A percentile compares a stretch with the other conserved stretches of the same genome.
Evolutionary conservation across 129 eudicot species (phyloP).

Genomic region (Artemisia argyi): DNA sequence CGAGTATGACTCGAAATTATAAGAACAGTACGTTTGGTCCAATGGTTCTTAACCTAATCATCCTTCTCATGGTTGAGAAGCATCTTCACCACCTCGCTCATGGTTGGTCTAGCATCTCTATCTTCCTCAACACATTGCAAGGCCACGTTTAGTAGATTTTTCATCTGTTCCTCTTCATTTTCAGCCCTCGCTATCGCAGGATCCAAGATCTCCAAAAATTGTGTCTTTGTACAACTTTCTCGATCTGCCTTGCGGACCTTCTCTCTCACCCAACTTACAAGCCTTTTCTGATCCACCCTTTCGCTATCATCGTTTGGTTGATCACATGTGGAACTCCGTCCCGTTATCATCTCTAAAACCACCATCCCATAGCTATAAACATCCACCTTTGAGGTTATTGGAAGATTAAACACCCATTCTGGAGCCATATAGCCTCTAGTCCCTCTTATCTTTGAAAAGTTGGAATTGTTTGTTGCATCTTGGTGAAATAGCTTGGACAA

Average conservation of each 20-base stretch:
- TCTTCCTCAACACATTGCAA: slow-evolving; percentile 2
- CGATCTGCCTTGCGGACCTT: not conserved
- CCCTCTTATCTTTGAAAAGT: slow-evolving; percentile 23
- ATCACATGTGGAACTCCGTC: slow-evolving; percentile 27
- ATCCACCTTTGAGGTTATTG: slow-evolving; percentile 40
- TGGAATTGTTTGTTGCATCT: slow-evolving; percentile 4
- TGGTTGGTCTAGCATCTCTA: not conserved
- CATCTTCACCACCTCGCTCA: not conserved
- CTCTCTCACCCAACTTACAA: not conserved
- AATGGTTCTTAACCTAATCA: too few relatives aligned
- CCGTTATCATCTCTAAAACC: slow-evolving; percentile 46
- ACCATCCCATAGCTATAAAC: slow-evolving; percentile 41
- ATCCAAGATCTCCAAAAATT: not conserved
- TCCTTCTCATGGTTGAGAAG: not conserved
- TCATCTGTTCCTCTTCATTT: not conserved
- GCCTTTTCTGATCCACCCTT: not conserved
- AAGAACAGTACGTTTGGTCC: too few relatives aligned
- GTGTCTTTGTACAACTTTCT: not conserved
- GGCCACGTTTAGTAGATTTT: not conserved
- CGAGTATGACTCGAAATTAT: too few relatives aligned
- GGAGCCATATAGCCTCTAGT: slow-evolving; percentile 47
- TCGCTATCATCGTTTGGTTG: not conserved
- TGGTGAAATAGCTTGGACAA: slow-evolving; percentile 32
- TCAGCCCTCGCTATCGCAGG: not conserved
- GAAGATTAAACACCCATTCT: slow-evolving; percentile 40